These are phyloP conservation scores for Pezicula radicicola DNA, from an alignment of 2,329 filamentous ascomycete genomes.

Conservation along the genomic window DNA sequence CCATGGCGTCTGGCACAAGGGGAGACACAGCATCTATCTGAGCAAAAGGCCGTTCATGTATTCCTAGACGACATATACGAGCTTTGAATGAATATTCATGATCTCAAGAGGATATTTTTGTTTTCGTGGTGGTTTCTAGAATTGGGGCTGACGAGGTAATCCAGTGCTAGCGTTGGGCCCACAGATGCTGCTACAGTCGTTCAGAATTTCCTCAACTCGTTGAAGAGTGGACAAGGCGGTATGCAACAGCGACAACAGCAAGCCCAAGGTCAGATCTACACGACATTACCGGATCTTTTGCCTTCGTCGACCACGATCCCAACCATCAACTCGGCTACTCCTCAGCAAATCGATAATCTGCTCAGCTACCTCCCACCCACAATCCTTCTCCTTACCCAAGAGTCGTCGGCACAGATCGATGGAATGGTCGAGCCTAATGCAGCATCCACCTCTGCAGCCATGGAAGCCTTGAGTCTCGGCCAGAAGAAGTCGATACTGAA, in stretches of 20 bases:
- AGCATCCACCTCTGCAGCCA: conserved; percentile 68
- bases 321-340: conserved; percentile 56
- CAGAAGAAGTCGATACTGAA: conserved; percentile 81
- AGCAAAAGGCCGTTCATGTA: conserved; percentile 23
- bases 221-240: conserved; percentile 51
- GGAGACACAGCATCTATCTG: conserved; percentile 9
- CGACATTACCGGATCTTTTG: conserved; percentile 82
- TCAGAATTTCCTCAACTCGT: conserved; percentile 82
- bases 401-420: conserved; percentile 54
- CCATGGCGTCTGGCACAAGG: conserved; percentile 26
- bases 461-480: conserved; percentile 66
- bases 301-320: conserved; percentile 75
- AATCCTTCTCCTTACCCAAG: conserved; percentile 73
- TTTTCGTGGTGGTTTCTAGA: conserved; percentile 2
- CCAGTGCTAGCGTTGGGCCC: conserved; percentile 56
- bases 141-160: conserved; percentile 40
- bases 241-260: conserved; percentile 37
- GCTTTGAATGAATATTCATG: conserved; percentile 23
- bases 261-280: conserved; percentile 64
- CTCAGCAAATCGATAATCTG: conserved; percentile 69
- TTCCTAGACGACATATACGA: conserved; percentile 25
- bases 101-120: conserved; percentile 5
- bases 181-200: conserved; percentile 74
- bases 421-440: conserved; percentile 63
- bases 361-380: conserved; percentile 76